Base-by-base conservation (phyloP, 2,329 filamentous ascomycete species). In the Epichloe elymi region DNA sequence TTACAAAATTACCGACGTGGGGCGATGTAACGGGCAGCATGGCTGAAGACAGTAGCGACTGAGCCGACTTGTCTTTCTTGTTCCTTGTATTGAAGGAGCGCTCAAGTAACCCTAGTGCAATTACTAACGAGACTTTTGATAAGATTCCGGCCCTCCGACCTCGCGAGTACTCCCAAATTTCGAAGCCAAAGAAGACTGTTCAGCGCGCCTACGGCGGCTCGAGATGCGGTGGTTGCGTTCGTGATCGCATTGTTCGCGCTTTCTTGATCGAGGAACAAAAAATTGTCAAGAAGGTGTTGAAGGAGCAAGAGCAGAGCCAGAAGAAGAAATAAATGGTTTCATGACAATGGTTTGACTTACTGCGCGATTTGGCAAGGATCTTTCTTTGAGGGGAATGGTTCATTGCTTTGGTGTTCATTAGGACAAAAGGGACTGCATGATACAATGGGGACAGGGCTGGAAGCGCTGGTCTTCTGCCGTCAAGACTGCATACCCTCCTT, bases 261-360 rank as follows among this genome's bases (percentile, higher is more conserved):
- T 98, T 98, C 85, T 78, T 98, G 73, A 97, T 98, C 62, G 94
- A 98, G 81, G 93, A 98, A 84, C 93, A 98, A 82, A 98, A 98
- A 88, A 97, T 98, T 67, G 93, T 98, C 76, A 98, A 98, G 89
- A 98, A 98, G 88, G 93, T 98, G 67, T 83, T 97, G 72, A 96
- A 96, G 86, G 91, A 97, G 82, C 88, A 95, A 78, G 86, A 88
- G 79, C 86, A 73, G 67, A 70, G 74, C 67, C 72, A 76, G 65
- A 82, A 78, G 74, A 82, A 81, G 78, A 82, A 82, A 76, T 82
- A 86, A 81, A 78, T 60, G 74, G 50, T 51, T 58, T 59, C 59
- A 52, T 50, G 59, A 55, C 57, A 57, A 56, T 54, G 59, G 55
- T 55, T 60, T 60, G 60, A 60, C 60, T 65, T 62, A 63, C 59